Evolutionary conservation across 2,329 filamentous ascomycete genomes (phyloP), one percentile per base, ranked within the genome.

Genomic region (Fusarium xylarioides): DNA sequence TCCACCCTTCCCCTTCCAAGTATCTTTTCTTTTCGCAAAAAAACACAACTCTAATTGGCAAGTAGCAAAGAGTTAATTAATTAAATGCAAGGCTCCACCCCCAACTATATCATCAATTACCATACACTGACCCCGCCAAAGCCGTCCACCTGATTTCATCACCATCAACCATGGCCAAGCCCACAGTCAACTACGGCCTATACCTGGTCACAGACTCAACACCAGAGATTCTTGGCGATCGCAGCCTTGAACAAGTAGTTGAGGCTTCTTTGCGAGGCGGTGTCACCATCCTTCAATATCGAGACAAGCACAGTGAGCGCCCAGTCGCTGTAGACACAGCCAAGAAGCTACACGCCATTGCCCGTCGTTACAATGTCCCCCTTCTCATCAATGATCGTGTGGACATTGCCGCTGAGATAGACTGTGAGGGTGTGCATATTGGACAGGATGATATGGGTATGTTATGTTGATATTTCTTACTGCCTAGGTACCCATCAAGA

Each of bases 191-290:
- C 82, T 95, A 97, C 81, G 91, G 92, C 54, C 85, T 98, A 43
- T 98, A 98, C 81, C 88, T 98, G 65, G 95, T 98, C 76, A 98
- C 95, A 10, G 95, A 98, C 86, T 96, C 94, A 56, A 97, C 95
- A n/a, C 89, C 92, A 19, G 90, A 91, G 38, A 94, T 97, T 75
- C 90, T 98, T 47, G 93, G 93, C 61, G 84, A 87, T 71, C 89
- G 88, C 75, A 88, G 94, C 80, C 86, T 98, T 42, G 88, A 89
- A 67, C 76, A 88, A 15, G 91, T 97, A 2, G 95, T 98, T 60
- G 90, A 92, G 77, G 87, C 89, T 50, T 92, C 95, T 26, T 82
- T 97, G 56, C 85, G 89, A 80, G 95, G 94, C 81, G 94, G 94
- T 85, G 93, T 93, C 47, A 95, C 93, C 5, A 85, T 96, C 50